These are phyloP conservation scores for Cicer cuneatum DNA, from an alignment of 306 rosid genomes.

Conservation along the genomic window DNA sequence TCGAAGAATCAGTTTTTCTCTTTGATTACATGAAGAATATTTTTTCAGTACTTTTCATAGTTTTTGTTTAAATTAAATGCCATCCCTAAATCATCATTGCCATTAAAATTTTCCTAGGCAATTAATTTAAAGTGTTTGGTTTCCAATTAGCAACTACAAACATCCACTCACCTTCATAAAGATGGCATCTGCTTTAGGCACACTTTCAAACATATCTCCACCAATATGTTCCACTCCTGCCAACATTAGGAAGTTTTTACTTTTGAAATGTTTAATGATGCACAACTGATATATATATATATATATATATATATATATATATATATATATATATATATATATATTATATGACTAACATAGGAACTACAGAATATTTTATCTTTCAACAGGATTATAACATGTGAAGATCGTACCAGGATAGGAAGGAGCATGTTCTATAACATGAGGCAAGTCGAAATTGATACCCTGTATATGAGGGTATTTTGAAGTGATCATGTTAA, in stretches of 20 bases:
- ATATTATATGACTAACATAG: neutral
- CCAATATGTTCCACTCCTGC: slow-evolving; percentile 63
- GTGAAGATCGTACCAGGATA: slow-evolving; percentile 52
- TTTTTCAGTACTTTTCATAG: neutral
- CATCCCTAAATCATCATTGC: neutral
- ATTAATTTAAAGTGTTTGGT: neutral
- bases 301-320: neutral
- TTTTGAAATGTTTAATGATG: neutral
- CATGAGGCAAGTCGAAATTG: slow-evolving; percentile 61
- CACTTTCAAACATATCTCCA: slow-evolving; percentile 67
- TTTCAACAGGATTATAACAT: neutral
- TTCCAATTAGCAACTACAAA: neutral
- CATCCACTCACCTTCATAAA: slow-evolving; percentile 57
- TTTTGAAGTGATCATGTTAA: slow-evolving; percentile 57
- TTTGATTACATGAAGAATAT: neutral
- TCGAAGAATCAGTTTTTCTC: neutral
- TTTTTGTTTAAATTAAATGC: neutral
- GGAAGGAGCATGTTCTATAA: slow-evolving; percentile 52
- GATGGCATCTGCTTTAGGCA: slow-evolving; percentile 67
- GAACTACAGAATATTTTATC: neutral
- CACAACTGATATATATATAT: neutral
- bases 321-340: neutral
- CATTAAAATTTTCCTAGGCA: neutral
- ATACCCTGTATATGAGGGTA: slow-evolving; percentile 55
- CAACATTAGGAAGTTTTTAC: slow-evolving; percentile 8